phyloP scores from a whole-genome alignment of 2,329 filamentous ascomycete species.

The Leptographium wingfieldii region DNA sequence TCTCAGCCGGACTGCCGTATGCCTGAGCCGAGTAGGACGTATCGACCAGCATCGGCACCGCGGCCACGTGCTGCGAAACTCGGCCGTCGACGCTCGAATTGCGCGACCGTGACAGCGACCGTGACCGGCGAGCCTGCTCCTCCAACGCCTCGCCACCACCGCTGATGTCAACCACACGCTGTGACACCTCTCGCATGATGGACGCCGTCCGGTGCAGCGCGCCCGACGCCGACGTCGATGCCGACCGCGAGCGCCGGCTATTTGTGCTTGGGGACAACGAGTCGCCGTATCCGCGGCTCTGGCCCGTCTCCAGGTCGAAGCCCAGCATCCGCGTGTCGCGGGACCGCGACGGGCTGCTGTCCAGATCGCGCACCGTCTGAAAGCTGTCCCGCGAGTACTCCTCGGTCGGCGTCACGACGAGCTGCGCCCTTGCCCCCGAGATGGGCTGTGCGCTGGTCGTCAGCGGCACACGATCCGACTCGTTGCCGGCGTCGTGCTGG shows the following conservation, averaged over 20 bases:
- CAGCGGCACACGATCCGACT: slow-evolving; percentile 47
- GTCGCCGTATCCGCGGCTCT: slow-evolving; percentile 42
- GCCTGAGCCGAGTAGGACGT: slow-evolving; percentile 40
- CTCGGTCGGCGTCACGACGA: slow-evolving; percentile 21
- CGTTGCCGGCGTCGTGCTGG: slow-evolving; percentile 24
- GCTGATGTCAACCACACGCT: slow-evolving; percentile 93
- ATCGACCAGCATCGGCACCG: slow-evolving; percentile 29
- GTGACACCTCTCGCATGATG: slow-evolving; percentile 78
- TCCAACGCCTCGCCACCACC: slow-evolving; percentile 81
- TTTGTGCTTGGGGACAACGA: slow-evolving; percentile 35
- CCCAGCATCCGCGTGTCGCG: slow-evolving; percentile 42
- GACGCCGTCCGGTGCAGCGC: slow-evolving; percentile 59
- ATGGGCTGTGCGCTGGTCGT: slow-evolving; percentile 44
- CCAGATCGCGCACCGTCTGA: slow-evolving; percentile 41
- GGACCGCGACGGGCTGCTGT: slow-evolving; percentile 38
- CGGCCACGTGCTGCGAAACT: slow-evolving; percentile 35
- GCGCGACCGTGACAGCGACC: slow-evolving; percentile 37
- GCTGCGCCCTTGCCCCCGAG: slow-evolving; percentile 33
- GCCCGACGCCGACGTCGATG: slow-evolving; percentile 47
- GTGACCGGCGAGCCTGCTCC: slow-evolving; percentile 49
- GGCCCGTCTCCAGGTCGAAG: slow-evolving; percentile 44
- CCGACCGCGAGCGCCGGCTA: slow-evolving; percentile 44
- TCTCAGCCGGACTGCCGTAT: slow-evolving; percentile 32
- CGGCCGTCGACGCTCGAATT: slow-evolving; percentile 33
- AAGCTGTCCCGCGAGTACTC: slow-evolving; percentile 39